Conservation (phyloP, 2,329 filamentous ascomycete genomes). For the Paraconiothyrium sp. region DNA sequence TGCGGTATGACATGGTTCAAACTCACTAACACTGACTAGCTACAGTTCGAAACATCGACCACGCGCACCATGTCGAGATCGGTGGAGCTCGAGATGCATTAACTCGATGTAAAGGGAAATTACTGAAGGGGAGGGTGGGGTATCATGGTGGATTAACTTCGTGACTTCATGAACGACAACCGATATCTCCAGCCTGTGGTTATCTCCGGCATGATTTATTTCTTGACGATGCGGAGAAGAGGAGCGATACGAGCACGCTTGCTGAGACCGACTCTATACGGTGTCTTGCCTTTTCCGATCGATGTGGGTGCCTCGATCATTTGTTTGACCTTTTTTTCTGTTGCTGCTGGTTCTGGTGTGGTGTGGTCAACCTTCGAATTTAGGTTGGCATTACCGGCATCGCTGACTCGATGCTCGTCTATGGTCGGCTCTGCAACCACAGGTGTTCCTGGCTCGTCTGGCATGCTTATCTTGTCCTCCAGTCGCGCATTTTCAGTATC, state of each 20-base stretch:
- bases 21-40: neutral
- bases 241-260: constrained; percentile 59
- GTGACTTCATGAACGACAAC: constrained; percentile 3
- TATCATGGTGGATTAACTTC: constrained; percentile 9
- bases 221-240: constrained; percentile 57
- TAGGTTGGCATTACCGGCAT: neutral
- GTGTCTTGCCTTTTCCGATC: constrained; percentile 50
- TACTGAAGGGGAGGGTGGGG: constrained; percentile 8
- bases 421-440: neutral
- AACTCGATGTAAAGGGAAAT: neutral
- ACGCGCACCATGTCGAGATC: neutral
- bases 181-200: constrained; percentile 2
- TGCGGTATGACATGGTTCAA: neutral
- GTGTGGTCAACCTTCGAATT: neutral
- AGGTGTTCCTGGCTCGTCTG: constrained; percentile 1
- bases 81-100: neutral
- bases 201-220: constrained; percentile 39
- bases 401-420: neutral
- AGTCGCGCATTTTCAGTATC: neutral
- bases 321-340: constrained; percentile 8
- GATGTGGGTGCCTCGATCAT: constrained; percentile 28
- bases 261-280: constrained; percentile 60
- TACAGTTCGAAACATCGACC: neutral
- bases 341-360: neutral
- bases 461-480: neutral